Base-by-base conservation (phyloP, 768 basidiomycete genomes). In the Lactifluus rugatus region DNA sequence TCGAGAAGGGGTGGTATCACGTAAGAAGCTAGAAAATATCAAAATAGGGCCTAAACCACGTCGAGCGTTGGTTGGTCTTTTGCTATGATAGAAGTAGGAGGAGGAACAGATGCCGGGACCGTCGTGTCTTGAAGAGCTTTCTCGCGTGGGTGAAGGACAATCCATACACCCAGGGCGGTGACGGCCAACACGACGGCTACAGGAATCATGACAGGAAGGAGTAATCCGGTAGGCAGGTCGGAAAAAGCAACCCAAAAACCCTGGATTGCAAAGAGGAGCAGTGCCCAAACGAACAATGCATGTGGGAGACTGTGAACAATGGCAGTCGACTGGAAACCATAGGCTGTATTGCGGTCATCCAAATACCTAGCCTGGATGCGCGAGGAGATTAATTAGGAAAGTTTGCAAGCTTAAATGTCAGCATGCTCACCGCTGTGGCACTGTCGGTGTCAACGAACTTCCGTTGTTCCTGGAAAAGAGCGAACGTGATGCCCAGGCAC, bases 311-410 rank as follows among this genome's bases (percentile, higher is more conserved):
- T 60, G 44, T 60, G 59, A 25, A 56, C 59, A 14, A 60, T 47
- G 2, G 59, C 59, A 47, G 31, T 60, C 1, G 59, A 49, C 11
- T 56, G 42, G 45, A 56, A 60, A 23, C 59, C 54, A n/a, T 56
- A 34, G 36, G 8, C 28, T 0, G 49, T 60, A 13, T 60, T 32
- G 26, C 31, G 54, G 36, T 11, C 19, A 42, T 60, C 54, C 11
- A 60, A 16, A 13, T 60, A 56, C 5, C 25, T 44, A 5, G 54
- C 59, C 54, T 50, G 32, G 17, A n/a, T 17, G 32, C 25, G 17
- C 2, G 16, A 9, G 44, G 2, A 17, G 1, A 48, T 60, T 21
- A 55, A 32, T 26, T 19, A 21, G 7, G 1, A 32, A 32, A 7
- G 2, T 48, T 25, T 14, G 49, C 25, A 6, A 5, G 14, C 21